Evolutionary conservation across 1,284 basidiomycete species (phyloP).

Genomic region (Malassezia yamatoensis): DNA sequence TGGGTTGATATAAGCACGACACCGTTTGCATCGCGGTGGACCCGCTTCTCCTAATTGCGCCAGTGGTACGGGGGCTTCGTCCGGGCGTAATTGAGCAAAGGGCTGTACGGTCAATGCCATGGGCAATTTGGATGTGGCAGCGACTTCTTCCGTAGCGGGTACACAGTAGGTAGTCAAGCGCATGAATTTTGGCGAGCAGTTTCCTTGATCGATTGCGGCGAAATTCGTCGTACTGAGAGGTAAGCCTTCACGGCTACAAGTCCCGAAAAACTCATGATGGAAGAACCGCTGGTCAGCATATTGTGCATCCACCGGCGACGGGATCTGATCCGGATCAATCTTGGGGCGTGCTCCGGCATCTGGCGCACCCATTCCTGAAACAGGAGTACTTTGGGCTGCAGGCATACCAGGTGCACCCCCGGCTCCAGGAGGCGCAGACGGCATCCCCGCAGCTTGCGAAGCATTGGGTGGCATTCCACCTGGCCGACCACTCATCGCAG

Average conservation of each 20-base stretch:
- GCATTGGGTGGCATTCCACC: background rate
- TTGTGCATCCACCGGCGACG: conserved; percentile 74
- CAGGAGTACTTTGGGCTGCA: conserved; percentile 29
- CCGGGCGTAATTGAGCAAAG: conserved; percentile 69
- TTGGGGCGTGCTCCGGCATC: conserved; percentile 58
- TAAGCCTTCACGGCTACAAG: conserved; percentile 58
- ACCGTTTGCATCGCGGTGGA: conserved; percentile 74
- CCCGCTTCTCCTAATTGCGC: conserved; percentile 60
- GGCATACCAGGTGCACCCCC: background rate
- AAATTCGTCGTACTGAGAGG: conserved; percentile 82
- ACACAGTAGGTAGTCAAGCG: conserved; percentile 62
- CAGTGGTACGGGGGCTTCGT: conserved; percentile 58
- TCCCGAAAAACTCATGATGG: conserved; percentile 66
- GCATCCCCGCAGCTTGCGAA: conserved; percentile 1
- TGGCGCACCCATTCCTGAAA: conserved; percentile 50
- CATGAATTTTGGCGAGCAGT: conserved; percentile 61
- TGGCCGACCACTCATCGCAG: conserved; percentile 20
- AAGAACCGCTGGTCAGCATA: conserved; percentile 75
- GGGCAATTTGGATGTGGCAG: conserved; percentile 68
- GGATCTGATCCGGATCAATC: conserved; percentile 83
- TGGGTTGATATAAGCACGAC: conserved; percentile 85
- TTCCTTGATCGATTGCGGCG: conserved; percentile 78
- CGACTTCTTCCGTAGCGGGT: conserved; percentile 69
- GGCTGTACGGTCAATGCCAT: conserved; percentile 79
- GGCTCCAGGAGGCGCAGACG: background rate